Evolutionary conservation across 192 early-diverging fungal genomes (phyloP).

Genomic region (Coemansia sp.): DNA sequence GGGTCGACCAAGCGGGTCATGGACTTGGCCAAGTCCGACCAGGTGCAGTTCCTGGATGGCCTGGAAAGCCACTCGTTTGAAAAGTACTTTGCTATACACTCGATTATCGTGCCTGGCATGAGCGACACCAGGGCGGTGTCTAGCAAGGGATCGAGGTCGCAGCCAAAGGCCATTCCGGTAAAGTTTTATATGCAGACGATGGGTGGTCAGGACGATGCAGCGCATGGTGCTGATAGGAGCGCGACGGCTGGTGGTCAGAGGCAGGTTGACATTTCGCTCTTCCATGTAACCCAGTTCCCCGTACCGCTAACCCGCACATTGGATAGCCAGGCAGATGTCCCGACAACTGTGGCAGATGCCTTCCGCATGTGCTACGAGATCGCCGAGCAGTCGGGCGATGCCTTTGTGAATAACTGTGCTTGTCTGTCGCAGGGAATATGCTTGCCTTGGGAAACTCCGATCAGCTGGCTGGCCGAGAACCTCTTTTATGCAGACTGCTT

Average conservation of each 20-base stretch:
- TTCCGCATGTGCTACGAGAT: slow-evolving; percentile 50
- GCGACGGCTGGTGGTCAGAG: background rate
- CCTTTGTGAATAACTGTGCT: slow-evolving; percentile 38
- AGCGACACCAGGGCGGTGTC: background rate
- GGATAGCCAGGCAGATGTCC: slow-evolving; percentile 8
- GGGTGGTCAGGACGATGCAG: slow-evolving; percentile 7
- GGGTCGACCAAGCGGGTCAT: slow-evolving; percentile 82
- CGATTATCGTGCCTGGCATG: slow-evolving; percentile 15
- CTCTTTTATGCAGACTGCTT: slow-evolving; percentile 79
- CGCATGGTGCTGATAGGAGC: slow-evolving; percentile 2
- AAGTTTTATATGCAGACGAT: slow-evolving; percentile 35
- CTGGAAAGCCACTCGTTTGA: slow-evolving; percentile 48
- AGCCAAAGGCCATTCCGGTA: slow-evolving; percentile 37
- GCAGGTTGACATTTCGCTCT: slow-evolving; percentile 23
- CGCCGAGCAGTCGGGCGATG: slow-evolving; percentile 45
- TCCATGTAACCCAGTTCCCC: slow-evolving; percentile 41
- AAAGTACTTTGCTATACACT: slow-evolving; percentile 45
- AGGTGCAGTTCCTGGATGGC: slow-evolving; percentile 75
- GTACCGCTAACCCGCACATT: slow-evolving; percentile 26
- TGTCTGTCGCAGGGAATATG: slow-evolving; percentile 69
- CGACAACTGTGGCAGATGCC: slow-evolving; percentile 31
- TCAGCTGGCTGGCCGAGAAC: slow-evolving; percentile 72
- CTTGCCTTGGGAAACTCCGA: slow-evolving; percentile 66
- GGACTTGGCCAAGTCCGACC: slow-evolving; percentile 79
- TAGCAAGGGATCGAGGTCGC: slow-evolving; percentile 2